phyloP scores from a whole-genome alignment of 176 grass and related monocot species.

The Miscanthus lutarioriparius region DNA sequence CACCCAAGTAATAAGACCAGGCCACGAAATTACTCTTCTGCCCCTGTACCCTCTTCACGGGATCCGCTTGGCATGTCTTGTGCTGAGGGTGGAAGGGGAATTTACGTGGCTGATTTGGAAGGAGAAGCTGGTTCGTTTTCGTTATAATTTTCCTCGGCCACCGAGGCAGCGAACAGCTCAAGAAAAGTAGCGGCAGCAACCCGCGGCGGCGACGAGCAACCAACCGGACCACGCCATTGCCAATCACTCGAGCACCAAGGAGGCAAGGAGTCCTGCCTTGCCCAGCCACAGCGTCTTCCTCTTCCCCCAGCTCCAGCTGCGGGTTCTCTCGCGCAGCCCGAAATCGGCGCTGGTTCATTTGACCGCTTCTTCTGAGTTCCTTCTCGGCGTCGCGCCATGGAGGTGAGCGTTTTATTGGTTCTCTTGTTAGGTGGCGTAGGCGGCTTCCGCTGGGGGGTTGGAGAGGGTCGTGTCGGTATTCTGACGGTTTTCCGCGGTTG shows the following conservation, averaged over 20 bases:
- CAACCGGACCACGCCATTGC: conserved; percentile 35
- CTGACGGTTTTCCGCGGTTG: not conserved
- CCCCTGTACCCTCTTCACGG: not conserved
- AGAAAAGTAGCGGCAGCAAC: conserved; percentile 39
- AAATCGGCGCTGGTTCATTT: not conserved
- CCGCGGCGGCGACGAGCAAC: conserved; percentile 33
- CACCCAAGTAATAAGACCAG: conserved; percentile 35
- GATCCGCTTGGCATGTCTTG: not conserved
- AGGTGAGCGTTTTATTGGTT: conserved; percentile 35
- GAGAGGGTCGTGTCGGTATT: not conserved
- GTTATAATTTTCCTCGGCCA: conserved; percentile 30
- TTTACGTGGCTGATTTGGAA: not conserved
- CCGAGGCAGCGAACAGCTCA: conserved; percentile 47
- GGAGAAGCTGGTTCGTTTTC: conserved; percentile 16
- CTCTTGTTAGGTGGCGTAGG: not conserved
- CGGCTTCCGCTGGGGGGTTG: not conserved
- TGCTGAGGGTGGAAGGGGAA: not conserved
- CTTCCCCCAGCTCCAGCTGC: not conserved
- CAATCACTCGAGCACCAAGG: conserved; percentile 16
- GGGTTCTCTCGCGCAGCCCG: not conserved
- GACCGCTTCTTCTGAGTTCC: not conserved
- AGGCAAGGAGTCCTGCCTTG: conserved; percentile 9
- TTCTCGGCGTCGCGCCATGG: conserved; percentile 39
- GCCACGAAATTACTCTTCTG: not conserved
- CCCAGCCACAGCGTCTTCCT: not conserved